phyloP scores from a whole-genome alignment of 352 stramenopile species.

The Globisporangium heterothallicum region DNA sequence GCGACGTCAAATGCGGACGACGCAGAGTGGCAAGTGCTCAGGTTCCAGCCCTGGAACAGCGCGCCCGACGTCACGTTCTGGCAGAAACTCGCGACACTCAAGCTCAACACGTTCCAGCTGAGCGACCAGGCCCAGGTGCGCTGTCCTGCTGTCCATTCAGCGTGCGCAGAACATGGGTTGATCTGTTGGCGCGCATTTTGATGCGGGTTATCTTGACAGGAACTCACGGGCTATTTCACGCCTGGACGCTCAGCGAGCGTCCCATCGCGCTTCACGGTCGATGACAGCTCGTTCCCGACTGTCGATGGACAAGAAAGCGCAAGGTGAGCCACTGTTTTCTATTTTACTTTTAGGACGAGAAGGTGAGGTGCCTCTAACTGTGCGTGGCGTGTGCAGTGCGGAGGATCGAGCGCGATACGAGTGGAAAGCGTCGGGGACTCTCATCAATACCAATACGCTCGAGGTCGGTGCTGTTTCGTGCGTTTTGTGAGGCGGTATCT shows the following conservation, averaged over 20 bases:
- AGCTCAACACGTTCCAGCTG: slow-evolving; percentile 81
- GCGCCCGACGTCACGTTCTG: slow-evolving; percentile 80
- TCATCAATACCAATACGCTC: slow-evolving; percentile 86
- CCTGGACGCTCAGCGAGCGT: slow-evolving; percentile 54
- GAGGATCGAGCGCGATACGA: slow-evolving; percentile 65
- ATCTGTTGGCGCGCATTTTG: neutral
- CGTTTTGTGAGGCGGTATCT: no score
- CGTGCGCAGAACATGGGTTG: slow-evolving; percentile 3
- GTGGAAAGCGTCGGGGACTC: slow-evolving; percentile 58
- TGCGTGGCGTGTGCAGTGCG: no score
- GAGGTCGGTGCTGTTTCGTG: slow-evolving; percentile 35
- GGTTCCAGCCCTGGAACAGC: slow-evolving; percentile 82
- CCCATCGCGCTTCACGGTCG: slow-evolving; percentile 62
- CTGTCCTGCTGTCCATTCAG: neutral
- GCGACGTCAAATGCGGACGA: neutral
- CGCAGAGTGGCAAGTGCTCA: slow-evolving; percentile 30
- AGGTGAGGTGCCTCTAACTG: no score
- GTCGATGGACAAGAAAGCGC: slow-evolving; percentile 4
- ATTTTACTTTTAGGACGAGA: neutral
- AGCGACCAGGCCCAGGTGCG: slow-evolving; percentile 58
- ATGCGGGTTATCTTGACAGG: slow-evolving; percentile 14
- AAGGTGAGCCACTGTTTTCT: neutral
- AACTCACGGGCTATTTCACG: slow-evolving; percentile 60
- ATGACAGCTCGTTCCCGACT: slow-evolving; percentile 59
- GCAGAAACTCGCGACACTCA: slow-evolving; percentile 69